These are phyloP conservation scores for Blakeslea trispora DNA, from an alignment of 371 early-diverging fungal species.

Conservation along the genomic window DNA sequence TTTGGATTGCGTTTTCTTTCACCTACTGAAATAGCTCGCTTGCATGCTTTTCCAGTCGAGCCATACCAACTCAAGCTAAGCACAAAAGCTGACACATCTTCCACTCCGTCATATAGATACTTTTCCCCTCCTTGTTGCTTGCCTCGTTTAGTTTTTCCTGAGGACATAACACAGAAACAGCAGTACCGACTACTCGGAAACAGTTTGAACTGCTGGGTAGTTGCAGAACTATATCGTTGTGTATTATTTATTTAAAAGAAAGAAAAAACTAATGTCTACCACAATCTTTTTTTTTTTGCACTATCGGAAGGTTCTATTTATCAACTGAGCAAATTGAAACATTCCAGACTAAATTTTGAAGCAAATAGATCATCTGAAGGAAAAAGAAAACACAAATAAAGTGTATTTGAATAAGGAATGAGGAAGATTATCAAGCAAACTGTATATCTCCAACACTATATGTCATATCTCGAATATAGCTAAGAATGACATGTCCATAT, in stretches of 20 bases:
- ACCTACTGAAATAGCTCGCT: slow-evolving; percentile 72
- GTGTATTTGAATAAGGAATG: background rate
- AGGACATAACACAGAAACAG: slow-evolving; percentile 51
- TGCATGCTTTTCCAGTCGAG: slow-evolving; percentile 69
- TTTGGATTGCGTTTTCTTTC: slow-evolving; percentile 76
- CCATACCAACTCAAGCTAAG: background rate
- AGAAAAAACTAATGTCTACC: no score
- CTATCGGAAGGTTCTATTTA: no score
- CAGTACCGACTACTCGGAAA: slow-evolving; percentile 74
- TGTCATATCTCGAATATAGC: no score
- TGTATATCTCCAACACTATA: background rate
- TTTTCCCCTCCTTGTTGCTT: slow-evolving; percentile 22
- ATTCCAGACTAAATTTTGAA: background rate
- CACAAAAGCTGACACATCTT: background rate
- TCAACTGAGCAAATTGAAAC: background rate
- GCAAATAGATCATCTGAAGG: no score
- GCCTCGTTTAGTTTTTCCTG: slow-evolving; percentile 56
- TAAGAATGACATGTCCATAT: background rate
- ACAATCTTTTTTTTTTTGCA: no score
- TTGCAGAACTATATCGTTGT: slow-evolving; percentile 60
- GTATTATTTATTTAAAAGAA: slow-evolving; percentile 34
- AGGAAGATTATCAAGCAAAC: background rate
- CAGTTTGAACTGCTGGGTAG: slow-evolving; percentile 73
- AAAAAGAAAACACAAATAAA: background rate
- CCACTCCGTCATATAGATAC: background rate